Evolutionary conservation across 2,329 filamentous ascomycete species (phyloP).

Genomic region (Xylariomycetidae sp.): DNA sequence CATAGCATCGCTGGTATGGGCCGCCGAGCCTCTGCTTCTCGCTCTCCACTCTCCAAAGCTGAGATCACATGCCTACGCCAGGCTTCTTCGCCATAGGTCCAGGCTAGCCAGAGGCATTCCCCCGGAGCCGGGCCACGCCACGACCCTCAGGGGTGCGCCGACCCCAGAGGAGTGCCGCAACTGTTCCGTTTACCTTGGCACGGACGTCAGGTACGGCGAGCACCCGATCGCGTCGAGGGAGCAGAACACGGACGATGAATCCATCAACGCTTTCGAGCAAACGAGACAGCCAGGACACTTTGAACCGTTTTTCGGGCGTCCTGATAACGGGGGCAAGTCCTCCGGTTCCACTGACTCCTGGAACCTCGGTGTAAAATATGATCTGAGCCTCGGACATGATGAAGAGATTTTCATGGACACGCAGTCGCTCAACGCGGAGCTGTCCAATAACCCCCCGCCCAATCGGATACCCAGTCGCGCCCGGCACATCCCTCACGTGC

Average conservation of each 20-base stretch:
- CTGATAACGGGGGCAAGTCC: background rate
- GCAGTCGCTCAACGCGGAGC: background rate
- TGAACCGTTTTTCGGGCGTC: slow-evolving; percentile 10
- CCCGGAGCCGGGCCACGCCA: background rate
- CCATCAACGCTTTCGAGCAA: slow-evolving; percentile 7
- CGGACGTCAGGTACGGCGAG: slow-evolving; percentile 10
- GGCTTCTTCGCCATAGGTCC: background rate
- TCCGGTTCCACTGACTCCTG: background rate
- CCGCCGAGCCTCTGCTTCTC: slow-evolving; percentile 9
- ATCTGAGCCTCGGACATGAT: too few species aligned
- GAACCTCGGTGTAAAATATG: too few species aligned
- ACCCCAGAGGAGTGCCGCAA: too few species aligned
- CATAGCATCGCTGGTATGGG: slow-evolving; percentile 10
- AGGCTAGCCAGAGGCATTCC: background rate
- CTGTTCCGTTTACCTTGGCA: slow-evolving; percentile 9
- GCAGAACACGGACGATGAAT: background rate
- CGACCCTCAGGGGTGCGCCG: too few species aligned
- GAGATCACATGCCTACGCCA: background rate
- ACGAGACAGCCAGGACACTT: slow-evolving; percentile 11
- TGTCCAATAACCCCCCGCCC: background rate
- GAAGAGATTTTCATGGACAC: background rate
- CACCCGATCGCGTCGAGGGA: slow-evolving; percentile 5
- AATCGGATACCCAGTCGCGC: background rate
- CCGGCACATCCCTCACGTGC: background rate
- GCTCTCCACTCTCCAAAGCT: slow-evolving; percentile 11